Conservation (phyloP, 345 rosid species). For the Gossypium rotundifolium region DNA sequence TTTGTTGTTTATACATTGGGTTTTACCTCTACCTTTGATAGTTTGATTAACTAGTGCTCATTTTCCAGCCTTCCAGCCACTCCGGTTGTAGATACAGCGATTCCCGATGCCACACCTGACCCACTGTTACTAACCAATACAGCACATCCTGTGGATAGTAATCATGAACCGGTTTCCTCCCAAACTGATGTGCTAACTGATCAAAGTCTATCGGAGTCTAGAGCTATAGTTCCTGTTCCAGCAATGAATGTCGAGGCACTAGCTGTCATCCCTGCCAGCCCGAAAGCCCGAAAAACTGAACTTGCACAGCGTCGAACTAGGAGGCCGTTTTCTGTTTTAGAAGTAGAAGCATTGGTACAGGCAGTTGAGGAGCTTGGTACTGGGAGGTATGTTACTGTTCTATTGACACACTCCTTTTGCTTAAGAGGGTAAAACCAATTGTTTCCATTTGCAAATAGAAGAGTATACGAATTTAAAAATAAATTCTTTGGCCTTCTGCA, state of each 20-base stretch:
- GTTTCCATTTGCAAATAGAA: background rate
- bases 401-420: background rate
- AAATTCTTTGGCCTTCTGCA: slow-evolving; percentile 26
- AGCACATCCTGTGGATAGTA: slow-evolving; percentile 32
- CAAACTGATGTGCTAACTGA: slow-evolving; percentile 41
- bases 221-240: slow-evolving; percentile 45
- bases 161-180: slow-evolving; percentile 30
- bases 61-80: slow-evolving; percentile 43
- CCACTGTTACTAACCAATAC: slow-evolving; percentile 22
- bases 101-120: slow-evolving; percentile 29
- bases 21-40: background rate
- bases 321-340: slow-evolving; percentile 93
- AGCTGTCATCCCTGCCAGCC: slow-evolving; percentile 60
- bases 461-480: background rate
- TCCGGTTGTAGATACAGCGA: slow-evolving; percentile 32
- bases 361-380: slow-evolving; percentile 95
- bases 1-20: background rate
- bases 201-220: slow-evolving; percentile 44
- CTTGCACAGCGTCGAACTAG: slow-evolving; percentile 83
- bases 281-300: slow-evolving; percentile 59
- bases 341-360: slow-evolving; percentile 87
- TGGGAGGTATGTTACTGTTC: slow-evolving; percentile 48
- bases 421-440: background rate
- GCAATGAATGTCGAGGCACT: slow-evolving; percentile 17
- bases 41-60: slow-evolving; percentile 8